Evolutionary conservation across 805 yeast genomes (phyloP).

Genomic region (Saccharomyces kudriavzevii): DNA sequence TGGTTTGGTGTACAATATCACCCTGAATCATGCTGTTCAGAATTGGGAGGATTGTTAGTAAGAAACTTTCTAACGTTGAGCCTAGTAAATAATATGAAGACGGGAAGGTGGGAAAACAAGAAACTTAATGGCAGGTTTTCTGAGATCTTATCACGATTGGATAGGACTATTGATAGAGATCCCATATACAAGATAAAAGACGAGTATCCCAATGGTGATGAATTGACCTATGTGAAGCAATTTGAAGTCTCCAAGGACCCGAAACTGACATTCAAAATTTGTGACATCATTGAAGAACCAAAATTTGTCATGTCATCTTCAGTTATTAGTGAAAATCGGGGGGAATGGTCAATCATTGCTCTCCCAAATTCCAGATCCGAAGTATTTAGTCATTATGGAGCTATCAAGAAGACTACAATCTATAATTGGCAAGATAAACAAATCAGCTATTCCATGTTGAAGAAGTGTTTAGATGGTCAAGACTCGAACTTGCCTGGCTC

Average conservation of each 20-base stretch:
- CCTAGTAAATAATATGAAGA: conserved; percentile 15
- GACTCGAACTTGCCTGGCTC: neutral
- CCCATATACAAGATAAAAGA: conserved; percentile 12
- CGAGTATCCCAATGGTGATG: neutral
- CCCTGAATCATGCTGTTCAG: conserved; percentile 89
- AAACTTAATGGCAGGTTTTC: conserved; percentile 4
- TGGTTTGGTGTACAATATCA: conserved; percentile 95
- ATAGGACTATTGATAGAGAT: conserved; percentile 20
- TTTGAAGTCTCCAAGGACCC: conserved; percentile 12
- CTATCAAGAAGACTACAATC: conserved; percentile 27
- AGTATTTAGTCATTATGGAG: conserved; percentile 56
- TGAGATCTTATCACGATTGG: conserved; percentile 6
- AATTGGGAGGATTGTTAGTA: conserved; percentile 51
- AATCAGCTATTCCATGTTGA: conserved; percentile 6
- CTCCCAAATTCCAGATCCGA: conserved; percentile 41
- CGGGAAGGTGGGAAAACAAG: conserved; percentile 12
- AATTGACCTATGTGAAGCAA: conserved; percentile 5
- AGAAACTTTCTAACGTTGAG: conserved; percentile 43
- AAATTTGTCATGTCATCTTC: conserved; percentile 58
- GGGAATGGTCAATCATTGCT: conserved; percentile 83
- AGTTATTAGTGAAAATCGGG: conserved; percentile 42
- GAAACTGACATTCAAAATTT: conserved; percentile 38
- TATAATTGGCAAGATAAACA: conserved; percentile 24
- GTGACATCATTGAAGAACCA: conserved; percentile 36
- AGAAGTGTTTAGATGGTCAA: neutral